A percentile compares a stretch with the other conserved stretches of the same genome.
Conservation (phyloP, 2,329 filamentous ascomycete species). For the Daldinia eschscholtzii region DNA sequence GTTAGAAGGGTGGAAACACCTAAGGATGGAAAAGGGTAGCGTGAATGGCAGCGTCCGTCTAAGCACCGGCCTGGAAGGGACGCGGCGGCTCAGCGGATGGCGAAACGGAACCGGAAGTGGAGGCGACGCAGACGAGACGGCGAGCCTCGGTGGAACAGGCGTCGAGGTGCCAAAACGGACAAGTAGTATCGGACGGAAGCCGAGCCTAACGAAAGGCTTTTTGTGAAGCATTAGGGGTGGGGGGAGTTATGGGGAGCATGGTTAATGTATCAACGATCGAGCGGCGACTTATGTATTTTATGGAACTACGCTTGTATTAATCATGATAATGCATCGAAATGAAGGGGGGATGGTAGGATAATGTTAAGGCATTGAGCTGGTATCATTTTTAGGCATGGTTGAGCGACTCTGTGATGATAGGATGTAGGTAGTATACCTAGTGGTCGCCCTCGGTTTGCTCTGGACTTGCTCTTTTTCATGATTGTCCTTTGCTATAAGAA, state of each 20-base stretch:
- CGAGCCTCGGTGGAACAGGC: constrained; percentile 51
- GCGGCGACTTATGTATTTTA: constrained; percentile 26
- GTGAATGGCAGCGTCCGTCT: constrained; percentile 48
- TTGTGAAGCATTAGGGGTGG: constrained; percentile 58
- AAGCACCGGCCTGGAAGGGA: constrained; percentile 47
- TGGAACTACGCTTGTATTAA: constrained; percentile 38
- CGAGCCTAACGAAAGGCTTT: constrained; percentile 84
- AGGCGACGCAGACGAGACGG: constrained; percentile 54
- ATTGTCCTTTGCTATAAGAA: neutral
- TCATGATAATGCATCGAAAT: constrained; percentile 41
- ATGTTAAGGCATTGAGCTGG: constrained; percentile 13
- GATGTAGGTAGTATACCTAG: neutral
- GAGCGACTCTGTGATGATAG: neutral
- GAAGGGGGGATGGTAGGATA: constrained; percentile 19
- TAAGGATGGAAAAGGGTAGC: constrained; percentile 72
- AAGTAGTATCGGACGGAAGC: constrained; percentile 71
- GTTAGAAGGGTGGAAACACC: constrained; percentile 84
- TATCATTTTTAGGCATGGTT: neutral
- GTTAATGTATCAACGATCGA: constrained; percentile 31
- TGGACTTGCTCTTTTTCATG: neutral
- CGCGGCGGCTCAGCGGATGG: constrained; percentile 58
- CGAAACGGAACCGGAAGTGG: constrained; percentile 64
- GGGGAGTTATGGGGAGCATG: constrained; percentile 16
- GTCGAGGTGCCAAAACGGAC: constrained; percentile 74
- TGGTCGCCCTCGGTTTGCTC: neutral